These are phyloP conservation scores for Dendryphion nanum DNA, from an alignment of 2,329 filamentous ascomycete species.

Conservation along the genomic window DNA sequence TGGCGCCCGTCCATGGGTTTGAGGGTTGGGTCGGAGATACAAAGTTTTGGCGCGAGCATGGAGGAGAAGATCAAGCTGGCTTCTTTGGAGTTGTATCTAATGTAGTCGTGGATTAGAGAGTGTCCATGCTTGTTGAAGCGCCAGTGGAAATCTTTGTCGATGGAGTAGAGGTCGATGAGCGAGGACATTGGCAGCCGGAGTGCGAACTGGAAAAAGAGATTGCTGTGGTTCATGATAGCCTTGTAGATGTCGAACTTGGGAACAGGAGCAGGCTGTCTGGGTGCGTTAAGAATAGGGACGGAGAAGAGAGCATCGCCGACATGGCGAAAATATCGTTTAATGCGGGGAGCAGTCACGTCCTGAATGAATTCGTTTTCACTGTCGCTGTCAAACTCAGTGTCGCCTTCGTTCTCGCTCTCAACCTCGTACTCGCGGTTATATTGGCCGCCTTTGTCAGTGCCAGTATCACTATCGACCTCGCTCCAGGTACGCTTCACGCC, in stretches of 20 bases:
- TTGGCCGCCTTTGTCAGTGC: no score
- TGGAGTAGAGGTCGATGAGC: slow-evolving; percentile 34
- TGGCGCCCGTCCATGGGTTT: slow-evolving; percentile 42
- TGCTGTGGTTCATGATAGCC: slow-evolving; percentile 32
- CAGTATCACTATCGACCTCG: no score
- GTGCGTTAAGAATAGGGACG: no score
- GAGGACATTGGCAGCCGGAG: slow-evolving; percentile 20
- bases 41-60: slow-evolving; percentile 56
- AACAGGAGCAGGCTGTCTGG: no score
- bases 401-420: no score
- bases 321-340: no score
- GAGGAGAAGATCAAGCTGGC: slow-evolving; percentile 61
- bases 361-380: no score
- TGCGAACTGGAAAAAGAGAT: slow-evolving; percentile 36
- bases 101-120: slow-evolving; percentile 55
- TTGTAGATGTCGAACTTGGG: slow-evolving; percentile 40
- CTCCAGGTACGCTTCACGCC: no score
- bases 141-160: slow-evolving; percentile 42
- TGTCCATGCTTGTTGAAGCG: slow-evolving; percentile 53
- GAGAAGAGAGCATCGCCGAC: no score
- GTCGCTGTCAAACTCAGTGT: no score
- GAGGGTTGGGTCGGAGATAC: slow-evolving; percentile 59
- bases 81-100: slow-evolving; percentile 54
- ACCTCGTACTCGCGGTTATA: no score
- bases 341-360: no score